A percentile compares a stretch with the other conserved stretches of the same genome.
These are phyloP conservation scores for Parastagonospora avenae DNA, from an alignment of 2,329 filamentous ascomycete species.

Conservation along the genomic window DNA sequence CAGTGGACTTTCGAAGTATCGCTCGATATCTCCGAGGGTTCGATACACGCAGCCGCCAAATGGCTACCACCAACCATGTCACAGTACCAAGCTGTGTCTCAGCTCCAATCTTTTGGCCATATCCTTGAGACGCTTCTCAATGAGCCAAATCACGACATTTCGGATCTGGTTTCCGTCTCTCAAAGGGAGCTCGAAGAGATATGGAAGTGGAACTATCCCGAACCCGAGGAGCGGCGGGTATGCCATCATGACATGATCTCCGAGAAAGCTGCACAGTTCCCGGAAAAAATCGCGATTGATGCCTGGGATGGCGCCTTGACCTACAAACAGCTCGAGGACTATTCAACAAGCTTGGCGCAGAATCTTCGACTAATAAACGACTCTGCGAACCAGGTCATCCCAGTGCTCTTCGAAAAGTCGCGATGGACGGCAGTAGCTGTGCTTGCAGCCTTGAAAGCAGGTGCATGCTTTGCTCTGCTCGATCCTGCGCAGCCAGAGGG, in stretches of 20 bases:
- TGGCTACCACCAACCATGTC: constrained; percentile 52
- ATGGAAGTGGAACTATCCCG: constrained; percentile 55
- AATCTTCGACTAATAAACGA: constrained; percentile 31
- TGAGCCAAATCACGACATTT: constrained; percentile 16
- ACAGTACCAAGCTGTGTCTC: constrained; percentile 50
- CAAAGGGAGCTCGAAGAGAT: constrained; percentile 52
- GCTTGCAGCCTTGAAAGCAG: constrained; percentile 48
- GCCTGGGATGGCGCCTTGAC: constrained; percentile 47
- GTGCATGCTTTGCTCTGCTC: constrained; percentile 44
- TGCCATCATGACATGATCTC: constrained; percentile 57
- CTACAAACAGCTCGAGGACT: constrained; percentile 42
- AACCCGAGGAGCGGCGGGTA: constrained; percentile 51
- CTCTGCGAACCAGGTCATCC: constrained; percentile 38
- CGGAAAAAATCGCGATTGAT: constrained; percentile 46
- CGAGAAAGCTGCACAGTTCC: constrained; percentile 42
- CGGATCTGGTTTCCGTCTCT: constrained; percentile 23
- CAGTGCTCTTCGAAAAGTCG: constrained; percentile 49
- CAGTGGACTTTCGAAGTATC: constrained; percentile 40
- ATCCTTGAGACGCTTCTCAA: constrained; percentile 45
- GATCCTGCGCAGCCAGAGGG: constrained; percentile 45
- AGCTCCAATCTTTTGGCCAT: constrained; percentile 50
- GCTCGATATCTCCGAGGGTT: constrained; percentile 27
- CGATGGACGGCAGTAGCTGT: constrained; percentile 47
- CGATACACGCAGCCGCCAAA: constrained; percentile 46
- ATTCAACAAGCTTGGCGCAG: constrained; percentile 38